A percentile compares a stretch with the other conserved stretches of the same genome.
These are phyloP conservation scores for Kalanchoe fedtschenkoi DNA, from an alignment of 164 flowering plant genomes.

Conservation along the genomic window DNA sequence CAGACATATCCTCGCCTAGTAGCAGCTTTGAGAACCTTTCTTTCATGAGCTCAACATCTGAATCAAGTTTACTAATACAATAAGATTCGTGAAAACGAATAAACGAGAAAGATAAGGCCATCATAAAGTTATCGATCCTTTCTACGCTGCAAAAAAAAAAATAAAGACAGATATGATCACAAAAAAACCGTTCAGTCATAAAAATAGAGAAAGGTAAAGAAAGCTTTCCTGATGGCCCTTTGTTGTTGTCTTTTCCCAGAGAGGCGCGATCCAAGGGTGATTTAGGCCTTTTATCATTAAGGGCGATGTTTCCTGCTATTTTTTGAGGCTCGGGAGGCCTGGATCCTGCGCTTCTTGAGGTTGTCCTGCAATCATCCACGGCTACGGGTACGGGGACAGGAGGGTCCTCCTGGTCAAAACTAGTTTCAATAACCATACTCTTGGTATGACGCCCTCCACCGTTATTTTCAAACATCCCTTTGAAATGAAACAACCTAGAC, in stretches of 20 bases:
- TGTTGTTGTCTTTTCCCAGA: slow-evolving; percentile 13
- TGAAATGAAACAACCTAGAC: slow-evolving; percentile 26
- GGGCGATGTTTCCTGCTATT: not conserved
- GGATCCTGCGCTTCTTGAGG: slow-evolving; percentile 5
- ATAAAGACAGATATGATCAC: not conserved
- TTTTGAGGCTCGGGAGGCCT: not conserved
- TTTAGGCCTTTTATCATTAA: slow-evolving; percentile 5
- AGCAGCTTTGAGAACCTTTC: slow-evolving; percentile 82
- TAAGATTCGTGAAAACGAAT: slow-evolving; percentile 1
- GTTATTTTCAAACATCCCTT: slow-evolving; percentile 18
- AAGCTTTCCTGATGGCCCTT: slow-evolving; percentile 14
- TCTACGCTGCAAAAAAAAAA: not conserved
- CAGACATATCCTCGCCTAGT: slow-evolving; percentile 96
- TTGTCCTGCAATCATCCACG: slow-evolving; percentile 8
- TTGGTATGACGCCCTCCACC: slow-evolving; percentile 21
- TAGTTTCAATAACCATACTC: slow-evolving; percentile 19
- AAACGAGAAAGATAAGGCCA: not conserved
- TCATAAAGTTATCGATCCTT: not conserved
- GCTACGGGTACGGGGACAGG: not conserved
- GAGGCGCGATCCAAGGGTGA: slow-evolving; percentile 10
- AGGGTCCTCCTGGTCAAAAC: slow-evolving; percentile 2
- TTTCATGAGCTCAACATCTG: slow-evolving; percentile 75
- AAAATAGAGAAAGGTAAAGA: not conserved
- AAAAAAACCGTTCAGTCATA: not conserved
- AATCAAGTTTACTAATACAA: not conserved